Evolutionary conservation across 352 stramenopile genomes (phyloP), one percentile per base, ranked within the genome.

Genomic region (Globisporangium cederbergense): DNA sequence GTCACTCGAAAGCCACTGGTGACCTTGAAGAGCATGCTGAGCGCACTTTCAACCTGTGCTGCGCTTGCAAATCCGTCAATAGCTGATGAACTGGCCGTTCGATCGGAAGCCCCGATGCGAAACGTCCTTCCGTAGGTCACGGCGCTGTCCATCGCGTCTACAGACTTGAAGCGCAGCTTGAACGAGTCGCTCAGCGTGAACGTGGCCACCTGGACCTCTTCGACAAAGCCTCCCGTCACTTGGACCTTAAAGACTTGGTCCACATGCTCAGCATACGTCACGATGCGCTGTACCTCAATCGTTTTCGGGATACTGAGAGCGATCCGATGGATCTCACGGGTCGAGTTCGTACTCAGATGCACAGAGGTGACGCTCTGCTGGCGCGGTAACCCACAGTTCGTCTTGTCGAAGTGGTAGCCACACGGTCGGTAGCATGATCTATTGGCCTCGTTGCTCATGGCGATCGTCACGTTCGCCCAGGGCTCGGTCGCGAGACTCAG

Each of bases 381-480:
- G 2, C 85, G 73, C 4, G 85, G 85, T 3, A 93, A 60, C 0
- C 85, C 85, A 49, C 85, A 93, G 2, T 53, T 64, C 0, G 58
- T 42, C 5, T 68, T 47, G 40, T 91, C 82, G 45, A 90, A 83
- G 1, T 76, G 79, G 34, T 87, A 91, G 0, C 85, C 85, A 16
- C 85, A 93, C n/a, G 70, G 57, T 16, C 85, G 82, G 58, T 93
- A 93, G 60, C 85, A 93, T 0, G 68, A 64, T 2, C 67, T 64
- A 10, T 88, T 76, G 3, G 68, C 77, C 61, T 93, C 82, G 49
- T 91, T 93, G 54, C 79, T 90, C 72, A 93, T 89, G 2, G 82
- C 78, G 32, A 93, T 77, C 1, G 82, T 91, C 11, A 93, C 82
- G 36, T 88, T 84, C 1, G 80, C 73, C 68, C 79, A 93, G 2